Evolutionary conservation across 2,329 filamentous ascomycete genomes (phyloP).

Genomic region (Colletotrichum coccodes): DNA sequence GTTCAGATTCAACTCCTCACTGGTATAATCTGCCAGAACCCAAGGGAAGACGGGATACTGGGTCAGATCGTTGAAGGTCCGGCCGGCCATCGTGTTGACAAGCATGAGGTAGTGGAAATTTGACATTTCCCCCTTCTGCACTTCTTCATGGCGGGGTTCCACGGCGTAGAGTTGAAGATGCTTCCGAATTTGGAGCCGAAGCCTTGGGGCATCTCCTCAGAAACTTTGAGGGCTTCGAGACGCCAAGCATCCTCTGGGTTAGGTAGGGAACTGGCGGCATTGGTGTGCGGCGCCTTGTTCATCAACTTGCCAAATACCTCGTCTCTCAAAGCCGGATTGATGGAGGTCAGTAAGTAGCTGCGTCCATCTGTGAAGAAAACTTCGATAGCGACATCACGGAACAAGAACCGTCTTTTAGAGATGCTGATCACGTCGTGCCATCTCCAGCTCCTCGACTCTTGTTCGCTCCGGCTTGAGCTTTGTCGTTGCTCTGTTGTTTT

Average conservation of each 20-base stretch:
- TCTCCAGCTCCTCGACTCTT: slow-evolving; percentile 89
- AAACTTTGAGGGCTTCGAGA: slow-evolving; percentile 81
- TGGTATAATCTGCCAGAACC: slow-evolving; percentile 96
- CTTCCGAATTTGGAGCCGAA: slow-evolving; percentile 91
- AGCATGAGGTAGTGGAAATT: slow-evolving; percentile 99
- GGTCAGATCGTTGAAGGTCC: slow-evolving; percentile 97
- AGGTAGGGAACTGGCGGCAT: slow-evolving; percentile 72
- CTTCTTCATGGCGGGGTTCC: slow-evolving; percentile 85
- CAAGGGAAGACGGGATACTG: slow-evolving; percentile 99
- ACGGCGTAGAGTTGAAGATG: slow-evolving; percentile 85
- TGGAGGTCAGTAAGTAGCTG: slow-evolving; percentile 91
- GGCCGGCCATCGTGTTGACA: slow-evolving; percentile 95
- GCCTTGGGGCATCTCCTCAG: slow-evolving; percentile 67
- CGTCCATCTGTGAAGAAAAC: slow-evolving; percentile 97
- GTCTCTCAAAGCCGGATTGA: slow-evolving; percentile 78
- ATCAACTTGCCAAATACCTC: slow-evolving; percentile 82
- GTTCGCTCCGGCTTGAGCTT: slow-evolving; percentile 69
- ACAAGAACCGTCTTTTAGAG: slow-evolving; percentile 93
- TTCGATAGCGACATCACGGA: slow-evolving; percentile 95
- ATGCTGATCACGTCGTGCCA: slow-evolving; percentile 96
- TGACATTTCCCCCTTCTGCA: slow-evolving; percentile 95
- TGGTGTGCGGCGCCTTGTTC: slow-evolving; percentile 83
- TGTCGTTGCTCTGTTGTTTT: slow-evolving; percentile 70
- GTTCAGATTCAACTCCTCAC: slow-evolving; percentile 87
- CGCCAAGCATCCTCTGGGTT: slow-evolving; percentile 93